Percentiles rank a stretch among this genome's conserved stretches.
These are phyloP conservation scores for Cordyceps militaris DNA, from an alignment of 2,329 filamentous ascomycete genomes.

Conservation along the genomic window DNA sequence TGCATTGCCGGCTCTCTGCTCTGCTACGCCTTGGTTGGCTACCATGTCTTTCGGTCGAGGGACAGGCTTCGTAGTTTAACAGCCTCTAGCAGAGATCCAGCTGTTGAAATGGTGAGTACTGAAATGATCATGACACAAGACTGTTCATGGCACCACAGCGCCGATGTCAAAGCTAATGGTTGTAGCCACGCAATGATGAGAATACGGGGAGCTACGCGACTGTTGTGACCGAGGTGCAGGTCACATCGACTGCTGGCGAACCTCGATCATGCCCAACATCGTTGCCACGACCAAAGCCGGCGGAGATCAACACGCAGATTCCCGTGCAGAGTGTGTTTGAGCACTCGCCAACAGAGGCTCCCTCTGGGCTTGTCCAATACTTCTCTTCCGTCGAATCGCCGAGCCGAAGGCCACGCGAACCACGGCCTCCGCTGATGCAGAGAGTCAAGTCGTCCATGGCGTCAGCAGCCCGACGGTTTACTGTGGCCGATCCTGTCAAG, in stretches of 20 bases:
- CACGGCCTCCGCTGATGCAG: constrained; percentile 16
- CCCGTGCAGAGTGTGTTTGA: neutral
- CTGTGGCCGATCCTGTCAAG: constrained; percentile 48
- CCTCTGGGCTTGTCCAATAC: constrained; percentile 22
- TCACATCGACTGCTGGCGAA: neutral
- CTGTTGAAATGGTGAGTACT: constrained; percentile 28
- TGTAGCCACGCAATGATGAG: constrained; percentile 10
- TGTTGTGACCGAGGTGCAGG: constrained; percentile 45
- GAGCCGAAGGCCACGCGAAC: neutral
- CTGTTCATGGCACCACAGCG: no score
- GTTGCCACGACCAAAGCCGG: neutral
- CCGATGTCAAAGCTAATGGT: neutral
- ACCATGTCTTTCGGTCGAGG: constrained; percentile 51
- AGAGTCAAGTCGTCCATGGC: constrained; percentile 23
- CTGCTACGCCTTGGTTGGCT: constrained; percentile 52
- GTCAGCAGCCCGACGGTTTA: constrained; percentile 24
- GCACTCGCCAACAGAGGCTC: constrained; percentile 14
- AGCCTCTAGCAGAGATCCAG: constrained; percentile 23
- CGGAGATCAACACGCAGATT: neutral
- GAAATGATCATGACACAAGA: no score
- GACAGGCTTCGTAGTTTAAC: constrained; percentile 50
- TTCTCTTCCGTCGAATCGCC: constrained; percentile 28
- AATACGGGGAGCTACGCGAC: constrained; percentile 39
- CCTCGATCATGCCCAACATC: neutral
- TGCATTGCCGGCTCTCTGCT: constrained; percentile 48